These are phyloP conservation scores for Pezicula carpinea DNA, from an alignment of 2,329 filamentous ascomycete genomes.

Conservation along the genomic window DNA sequence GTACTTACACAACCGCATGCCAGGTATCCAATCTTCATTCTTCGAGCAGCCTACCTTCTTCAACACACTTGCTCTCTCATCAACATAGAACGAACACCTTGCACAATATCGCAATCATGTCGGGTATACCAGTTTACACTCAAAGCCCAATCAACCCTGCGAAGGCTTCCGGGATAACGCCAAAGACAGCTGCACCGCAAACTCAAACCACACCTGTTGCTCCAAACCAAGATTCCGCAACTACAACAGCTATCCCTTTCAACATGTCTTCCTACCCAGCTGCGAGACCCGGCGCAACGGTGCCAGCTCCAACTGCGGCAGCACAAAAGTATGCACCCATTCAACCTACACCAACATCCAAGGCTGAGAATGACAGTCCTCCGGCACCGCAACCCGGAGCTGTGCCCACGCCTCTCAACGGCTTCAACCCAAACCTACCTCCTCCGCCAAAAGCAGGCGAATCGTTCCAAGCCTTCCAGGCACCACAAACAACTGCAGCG, in stretches of 20 bases:
- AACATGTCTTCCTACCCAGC: slow-evolving; percentile 29
- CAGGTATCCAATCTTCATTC: no score
- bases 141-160: slow-evolving; percentile 54
- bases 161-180: slow-evolving; percentile 46
- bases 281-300: slow-evolving; percentile 45
- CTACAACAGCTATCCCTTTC: slow-evolving; percentile 28
- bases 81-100: not conserved
- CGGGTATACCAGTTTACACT: slow-evolving; percentile 56
- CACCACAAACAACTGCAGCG: slow-evolving; percentile 26
- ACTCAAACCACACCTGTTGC: slow-evolving; percentile 16
- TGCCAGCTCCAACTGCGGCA: slow-evolving; percentile 35
- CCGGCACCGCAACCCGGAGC: slow-evolving; percentile 55
- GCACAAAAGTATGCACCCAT: slow-evolving; percentile 30
- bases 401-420: slow-evolving; percentile 38
- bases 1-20: no score
- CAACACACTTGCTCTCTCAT: not conserved
- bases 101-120: slow-evolving; percentile 38
- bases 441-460: slow-evolving; percentile 50
- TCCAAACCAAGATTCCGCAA: slow-evolving; percentile 14
- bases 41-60: not conserved
- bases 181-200: slow-evolving; percentile 35
- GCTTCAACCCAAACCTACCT: slow-evolving; percentile 34
- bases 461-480: slow-evolving; percentile 32
- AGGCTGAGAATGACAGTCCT: slow-evolving; percentile 33
- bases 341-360: slow-evolving; percentile 40